A percentile compares a stretch with the other conserved stretches of the same genome.
These are phyloP conservation scores for Neurospora sp. DNA, from an alignment of 495 filamentous ascomycete species.

Conservation along the genomic window DNA sequence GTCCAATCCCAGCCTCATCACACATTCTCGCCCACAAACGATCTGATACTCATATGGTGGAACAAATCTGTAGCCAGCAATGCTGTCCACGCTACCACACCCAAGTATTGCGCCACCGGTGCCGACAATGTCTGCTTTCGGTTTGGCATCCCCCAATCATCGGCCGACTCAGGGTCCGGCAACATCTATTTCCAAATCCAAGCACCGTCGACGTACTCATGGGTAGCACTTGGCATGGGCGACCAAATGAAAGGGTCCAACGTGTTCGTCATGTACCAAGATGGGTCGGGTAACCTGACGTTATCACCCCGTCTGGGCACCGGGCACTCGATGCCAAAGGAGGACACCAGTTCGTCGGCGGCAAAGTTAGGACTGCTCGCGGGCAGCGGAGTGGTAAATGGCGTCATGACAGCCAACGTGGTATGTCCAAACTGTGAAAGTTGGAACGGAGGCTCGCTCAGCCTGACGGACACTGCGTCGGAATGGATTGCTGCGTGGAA, in stretches of 20 bases:
- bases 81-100: conserved; percentile 4
- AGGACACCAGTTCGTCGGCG: conserved; percentile 36
- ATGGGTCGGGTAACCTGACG: conserved; percentile 48
- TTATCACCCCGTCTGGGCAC: conserved; percentile 50
- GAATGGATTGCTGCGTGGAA: conserved; percentile 61
- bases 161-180: conserved; percentile 27
- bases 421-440: conserved; percentile 33
- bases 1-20: background rate
- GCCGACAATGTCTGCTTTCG: conserved; percentile 29
- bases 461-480: conserved; percentile 33
- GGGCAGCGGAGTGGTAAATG: conserved; percentile 45
- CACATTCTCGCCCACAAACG: background rate
- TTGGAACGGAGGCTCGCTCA: conserved; percentile 52
- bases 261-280: conserved; percentile 59
- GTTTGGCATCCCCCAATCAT: conserved; percentile 33
- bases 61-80: background rate
- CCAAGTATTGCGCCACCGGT: conserved; percentile 18
- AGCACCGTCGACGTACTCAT: conserved; percentile 47
- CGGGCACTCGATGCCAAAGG: conserved; percentile 42
- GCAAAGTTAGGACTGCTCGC: conserved; percentile 42
- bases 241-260: conserved; percentile 49
- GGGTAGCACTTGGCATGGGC: conserved; percentile 60
- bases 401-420: conserved; percentile 55
- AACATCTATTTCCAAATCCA: conserved; percentile 58
- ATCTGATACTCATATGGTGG: background rate